Percentiles rank a stretch among this genome's conserved stretches.
These are phyloP conservation scores for Penicillium sp. DNA, from an alignment of 2,329 filamentous ascomycete genomes.

Conservation along the genomic window DNA sequence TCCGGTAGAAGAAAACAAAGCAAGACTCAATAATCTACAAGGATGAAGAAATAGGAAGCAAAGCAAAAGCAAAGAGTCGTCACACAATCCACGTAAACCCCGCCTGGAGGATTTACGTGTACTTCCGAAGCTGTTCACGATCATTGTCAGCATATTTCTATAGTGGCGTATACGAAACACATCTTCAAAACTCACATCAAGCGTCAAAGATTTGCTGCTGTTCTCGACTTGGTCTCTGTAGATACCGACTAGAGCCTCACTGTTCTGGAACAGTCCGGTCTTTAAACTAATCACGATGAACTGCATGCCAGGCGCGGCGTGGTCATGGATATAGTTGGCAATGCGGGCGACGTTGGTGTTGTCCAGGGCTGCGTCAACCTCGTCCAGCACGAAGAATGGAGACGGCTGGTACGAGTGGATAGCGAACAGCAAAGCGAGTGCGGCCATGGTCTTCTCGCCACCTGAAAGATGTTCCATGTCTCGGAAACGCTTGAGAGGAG, in stretches of 20 bases:
- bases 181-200: conserved; percentile 66
- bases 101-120: conserved; percentile 19
- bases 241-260: conserved; percentile 87
- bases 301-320: conserved; percentile 94
- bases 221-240: conserved; percentile 93
- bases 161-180: neutral
- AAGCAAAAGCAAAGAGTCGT: conserved; percentile 7
- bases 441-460: conserved; percentile 98
- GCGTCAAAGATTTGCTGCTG: conserved; percentile 77
- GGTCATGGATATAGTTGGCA: conserved; percentile 89
- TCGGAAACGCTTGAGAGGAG: conserved; percentile 91
- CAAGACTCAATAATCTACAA: conserved; percentile 19
- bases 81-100: conserved; percentile 11
- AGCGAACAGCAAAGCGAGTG: conserved; percentile 88
- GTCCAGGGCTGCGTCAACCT: conserved; percentile 95
- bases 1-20: neutral
- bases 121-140: conserved; percentile 29
- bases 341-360: conserved; percentile 95
- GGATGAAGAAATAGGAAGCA: conserved; percentile 7
- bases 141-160: conserved; percentile 6
- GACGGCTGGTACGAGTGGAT: conserved; percentile 92
- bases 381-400: conserved; percentile 95
- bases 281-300: conserved; percentile 98
- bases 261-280: conserved; percentile 89
- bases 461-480: conserved; percentile 98